Evolutionary conservation across 2,329 filamentous ascomycete genomes (phyloP).

Genomic region (Colletotrichum falcatum): DNA sequence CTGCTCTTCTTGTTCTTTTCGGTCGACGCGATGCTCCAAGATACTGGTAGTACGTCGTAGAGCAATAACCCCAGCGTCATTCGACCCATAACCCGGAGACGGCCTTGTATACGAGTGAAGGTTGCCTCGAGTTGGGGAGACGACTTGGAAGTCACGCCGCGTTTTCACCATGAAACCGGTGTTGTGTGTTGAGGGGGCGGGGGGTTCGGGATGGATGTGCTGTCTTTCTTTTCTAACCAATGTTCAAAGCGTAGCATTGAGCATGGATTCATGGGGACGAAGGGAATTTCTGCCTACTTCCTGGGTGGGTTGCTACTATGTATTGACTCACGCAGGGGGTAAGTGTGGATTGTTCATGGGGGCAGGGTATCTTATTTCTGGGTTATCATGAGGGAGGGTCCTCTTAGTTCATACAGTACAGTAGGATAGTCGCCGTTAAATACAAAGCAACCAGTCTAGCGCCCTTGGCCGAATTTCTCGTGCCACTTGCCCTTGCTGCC

Average conservation of each 20-base stretch:
- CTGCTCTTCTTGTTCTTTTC: neutral
- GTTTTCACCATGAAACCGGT: neutral
- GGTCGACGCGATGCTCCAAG: neutral
- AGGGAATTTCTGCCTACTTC: neutral
- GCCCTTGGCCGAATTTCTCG: conserved; percentile 65
- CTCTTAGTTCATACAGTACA: neutral
- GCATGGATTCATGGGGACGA: neutral
- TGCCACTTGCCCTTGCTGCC: conserved; percentile 68
- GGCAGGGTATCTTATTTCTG: neutral
- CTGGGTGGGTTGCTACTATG: neutral
- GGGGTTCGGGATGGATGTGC: neutral
- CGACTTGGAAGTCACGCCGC: neutral
- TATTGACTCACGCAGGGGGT: neutral
- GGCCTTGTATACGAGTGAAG: neutral
- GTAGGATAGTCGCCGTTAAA: neutral
- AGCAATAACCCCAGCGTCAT: neutral
- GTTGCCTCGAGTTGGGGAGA: neutral
- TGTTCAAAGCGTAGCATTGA: neutral
- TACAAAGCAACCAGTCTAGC: conserved; percentile 47
- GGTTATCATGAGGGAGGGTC: neutral
- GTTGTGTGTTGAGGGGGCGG: too few species aligned
- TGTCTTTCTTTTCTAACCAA: neutral
- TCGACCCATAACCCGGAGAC: too few species aligned
- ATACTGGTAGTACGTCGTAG: neutral
- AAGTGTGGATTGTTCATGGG: neutral